These are phyloP conservation scores for Penstemon barbatus DNA, from an alignment of 257 asterid genomes.

Conservation along the genomic window DNA sequence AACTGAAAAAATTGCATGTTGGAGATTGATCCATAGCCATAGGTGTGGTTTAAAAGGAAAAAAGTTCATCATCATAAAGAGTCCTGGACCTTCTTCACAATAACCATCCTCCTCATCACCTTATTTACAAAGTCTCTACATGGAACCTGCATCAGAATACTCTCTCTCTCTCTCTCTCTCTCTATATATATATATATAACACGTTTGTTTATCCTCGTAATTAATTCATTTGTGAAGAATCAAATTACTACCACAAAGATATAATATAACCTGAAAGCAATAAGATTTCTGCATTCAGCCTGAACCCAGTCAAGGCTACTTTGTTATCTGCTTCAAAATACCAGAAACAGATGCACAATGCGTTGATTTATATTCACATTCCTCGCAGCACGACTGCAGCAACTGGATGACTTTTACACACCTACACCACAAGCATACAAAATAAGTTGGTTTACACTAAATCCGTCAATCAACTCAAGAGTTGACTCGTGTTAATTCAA, in stretches of 20 bases:
- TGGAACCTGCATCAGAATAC: conserved; percentile 31
- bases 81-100: conserved; percentile 58
- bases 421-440: conserved; percentile 46
- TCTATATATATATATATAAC: not conserved
- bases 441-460: not conserved
- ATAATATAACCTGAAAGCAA: not conserved
- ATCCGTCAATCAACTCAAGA: too few species aligned
- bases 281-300: conserved; percentile 2
- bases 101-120: conserved; percentile 46
- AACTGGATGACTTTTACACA: conserved; percentile 72
- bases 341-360: conserved; percentile 89
- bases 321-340: conserved; percentile 77
- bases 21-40: too few species aligned
- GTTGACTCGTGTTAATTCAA: too few species aligned
- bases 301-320: conserved; percentile 25
- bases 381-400: conserved; percentile 82
- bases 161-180: too few species aligned
- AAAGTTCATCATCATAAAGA: conserved; percentile 37
- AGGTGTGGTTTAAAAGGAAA: not conserved
- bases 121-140: conserved; percentile 41
- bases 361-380: conserved; percentile 80
- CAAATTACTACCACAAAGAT: too few species aligned
- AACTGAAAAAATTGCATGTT: too few species aligned
- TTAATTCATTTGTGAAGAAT: too few species aligned
- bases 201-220: too few species aligned